Evolutionary conservation across 805 yeast genomes (phyloP).

Genomic region (Yarrowia sp.): DNA sequence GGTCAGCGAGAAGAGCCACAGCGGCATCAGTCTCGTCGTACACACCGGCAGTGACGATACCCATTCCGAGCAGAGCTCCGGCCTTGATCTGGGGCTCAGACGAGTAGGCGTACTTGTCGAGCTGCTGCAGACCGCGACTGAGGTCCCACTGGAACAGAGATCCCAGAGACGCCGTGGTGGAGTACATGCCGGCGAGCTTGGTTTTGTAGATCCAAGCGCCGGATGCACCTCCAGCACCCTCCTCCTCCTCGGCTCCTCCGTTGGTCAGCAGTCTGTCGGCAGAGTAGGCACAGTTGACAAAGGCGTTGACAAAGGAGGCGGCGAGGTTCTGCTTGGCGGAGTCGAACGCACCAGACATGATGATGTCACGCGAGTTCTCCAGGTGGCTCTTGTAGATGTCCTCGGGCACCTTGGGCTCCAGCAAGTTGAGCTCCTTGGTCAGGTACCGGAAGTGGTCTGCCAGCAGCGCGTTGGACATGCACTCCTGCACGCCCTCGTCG

Average conservation of each 20-base stretch:
- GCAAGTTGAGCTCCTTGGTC: constrained; percentile 80
- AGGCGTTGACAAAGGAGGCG: constrained; percentile 88
- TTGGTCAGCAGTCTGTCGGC: constrained; percentile 70
- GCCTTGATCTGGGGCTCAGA: constrained; percentile 86
- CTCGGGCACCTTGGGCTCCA: constrained; percentile 90
- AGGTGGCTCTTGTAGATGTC: constrained; percentile 90
- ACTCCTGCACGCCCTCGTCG: constrained; percentile 67
- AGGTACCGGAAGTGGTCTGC: constrained; percentile 78
- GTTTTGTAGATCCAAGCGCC: constrained; percentile 87
- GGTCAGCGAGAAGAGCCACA: constrained; percentile 75
- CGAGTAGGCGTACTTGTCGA: constrained; percentile 85
- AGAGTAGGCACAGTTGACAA: constrained; percentile 88
- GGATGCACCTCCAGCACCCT: constrained; percentile 48
- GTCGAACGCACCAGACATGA: constrained; percentile 56
- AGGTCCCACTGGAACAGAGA: constrained; percentile 88
- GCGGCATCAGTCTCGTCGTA: constrained; percentile 97
- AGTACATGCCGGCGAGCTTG: constrained; percentile 84
- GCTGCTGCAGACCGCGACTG: constrained; percentile 80
- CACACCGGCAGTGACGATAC: constrained; percentile 85
- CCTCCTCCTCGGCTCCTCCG: constrained; percentile 52
- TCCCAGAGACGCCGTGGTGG: constrained; percentile 90
- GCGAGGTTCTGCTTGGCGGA: constrained; percentile 95
- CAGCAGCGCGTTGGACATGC: constrained; percentile 74
- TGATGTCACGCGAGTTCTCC: constrained; percentile 64
- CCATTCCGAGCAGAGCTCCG: constrained; percentile 95